phyloP scores from a whole-genome alignment of 352 stramenopile species.

The Globisporangium irregulare region DNA sequence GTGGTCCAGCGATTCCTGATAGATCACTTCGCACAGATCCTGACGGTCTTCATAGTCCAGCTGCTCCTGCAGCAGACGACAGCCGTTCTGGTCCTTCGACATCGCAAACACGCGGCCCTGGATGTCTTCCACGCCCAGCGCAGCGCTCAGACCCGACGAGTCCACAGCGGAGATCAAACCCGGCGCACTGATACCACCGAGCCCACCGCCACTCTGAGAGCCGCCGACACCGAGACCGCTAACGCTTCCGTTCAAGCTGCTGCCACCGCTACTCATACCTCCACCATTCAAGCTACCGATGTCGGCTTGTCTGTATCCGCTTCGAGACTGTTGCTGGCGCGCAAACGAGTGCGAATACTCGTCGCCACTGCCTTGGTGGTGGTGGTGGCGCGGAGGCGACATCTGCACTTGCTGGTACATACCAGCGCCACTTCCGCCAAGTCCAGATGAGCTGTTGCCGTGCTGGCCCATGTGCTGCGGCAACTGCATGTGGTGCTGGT shows the following conservation, averaged over 20 bases:
- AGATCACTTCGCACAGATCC: constrained; percentile 92
- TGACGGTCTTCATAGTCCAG: constrained; percentile 92
- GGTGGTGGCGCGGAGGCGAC: constrained; percentile 15
- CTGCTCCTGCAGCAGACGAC: constrained; percentile 95
- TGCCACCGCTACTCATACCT: background rate
- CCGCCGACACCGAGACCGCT: constrained; percentile 4
- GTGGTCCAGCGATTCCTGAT: constrained; percentile 95
- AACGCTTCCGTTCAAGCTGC: constrained; percentile 7
- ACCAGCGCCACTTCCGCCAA: background rate
- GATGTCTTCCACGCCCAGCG: constrained; percentile 73
- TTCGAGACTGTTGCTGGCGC: constrained; percentile 10
- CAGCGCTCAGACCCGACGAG: constrained; percentile 29
- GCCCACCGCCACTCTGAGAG: constrained; percentile 8
- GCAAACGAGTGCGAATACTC: constrained; percentile 13
- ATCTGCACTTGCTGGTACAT: constrained; percentile 13
- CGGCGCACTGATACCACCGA: constrained; percentile 8
- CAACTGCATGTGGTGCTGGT: constrained; percentile 29
- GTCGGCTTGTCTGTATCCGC: constrained; percentile 7
- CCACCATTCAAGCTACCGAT: constrained; percentile 8
- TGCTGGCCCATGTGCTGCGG: constrained; percentile 8
- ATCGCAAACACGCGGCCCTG: constrained; percentile 77
- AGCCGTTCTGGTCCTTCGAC: constrained; percentile 97
- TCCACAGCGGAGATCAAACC: constrained; percentile 7
- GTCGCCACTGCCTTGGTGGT: constrained; percentile 10
- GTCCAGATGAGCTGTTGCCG: background rate